These are phyloP conservation scores for Acanthamoeba culbertsoni DNA, from an alignment of 208 protist genomes.

Conservation along the genomic window DNA sequence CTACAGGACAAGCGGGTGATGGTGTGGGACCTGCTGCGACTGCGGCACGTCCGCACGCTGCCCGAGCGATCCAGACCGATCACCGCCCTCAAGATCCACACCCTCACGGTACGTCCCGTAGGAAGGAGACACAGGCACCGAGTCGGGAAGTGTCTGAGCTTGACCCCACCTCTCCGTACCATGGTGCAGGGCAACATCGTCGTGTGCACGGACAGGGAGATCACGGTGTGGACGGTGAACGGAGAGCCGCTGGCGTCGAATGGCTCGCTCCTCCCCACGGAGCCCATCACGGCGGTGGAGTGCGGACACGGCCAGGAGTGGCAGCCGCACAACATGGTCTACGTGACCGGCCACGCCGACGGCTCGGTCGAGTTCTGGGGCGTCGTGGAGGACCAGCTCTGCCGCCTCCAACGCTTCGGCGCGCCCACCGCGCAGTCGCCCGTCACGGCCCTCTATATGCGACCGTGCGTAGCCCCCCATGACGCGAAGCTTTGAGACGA, in stretches of 20 bases:
- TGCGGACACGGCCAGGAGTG: constrained; percentile 7
- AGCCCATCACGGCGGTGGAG: constrained; percentile 27
- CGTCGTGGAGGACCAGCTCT: background rate
- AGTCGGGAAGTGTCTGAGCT: background rate
- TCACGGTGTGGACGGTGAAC: constrained; percentile 40
- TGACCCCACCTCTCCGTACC: no score
- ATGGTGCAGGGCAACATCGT: constrained; percentile 51
- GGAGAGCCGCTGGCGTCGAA: constrained; percentile 15
- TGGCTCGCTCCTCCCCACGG: background rate
- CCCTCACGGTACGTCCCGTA: background rate
- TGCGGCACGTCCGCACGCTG: background rate
- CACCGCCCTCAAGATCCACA: constrained; percentile 9
- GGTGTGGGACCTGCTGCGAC: constrained; percentile 21
- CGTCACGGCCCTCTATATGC: constrained; percentile 21
- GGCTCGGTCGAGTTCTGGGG: constrained; percentile 34
- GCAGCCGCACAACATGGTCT: background rate
- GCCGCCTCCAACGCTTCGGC: background rate
- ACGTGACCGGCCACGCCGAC: constrained; percentile 40
- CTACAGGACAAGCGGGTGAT: constrained; percentile 25
- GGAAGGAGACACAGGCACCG: background rate
- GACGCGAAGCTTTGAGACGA: background rate
- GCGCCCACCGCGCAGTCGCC: background rate
- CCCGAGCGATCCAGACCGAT: background rate
- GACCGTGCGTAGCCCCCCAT: background rate
- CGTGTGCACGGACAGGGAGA: constrained; percentile 29